These are phyloP conservation scores for Rhynchospora pubera DNA, from an alignment of 176 grass and related monocot species.

Conservation along the genomic window DNA sequence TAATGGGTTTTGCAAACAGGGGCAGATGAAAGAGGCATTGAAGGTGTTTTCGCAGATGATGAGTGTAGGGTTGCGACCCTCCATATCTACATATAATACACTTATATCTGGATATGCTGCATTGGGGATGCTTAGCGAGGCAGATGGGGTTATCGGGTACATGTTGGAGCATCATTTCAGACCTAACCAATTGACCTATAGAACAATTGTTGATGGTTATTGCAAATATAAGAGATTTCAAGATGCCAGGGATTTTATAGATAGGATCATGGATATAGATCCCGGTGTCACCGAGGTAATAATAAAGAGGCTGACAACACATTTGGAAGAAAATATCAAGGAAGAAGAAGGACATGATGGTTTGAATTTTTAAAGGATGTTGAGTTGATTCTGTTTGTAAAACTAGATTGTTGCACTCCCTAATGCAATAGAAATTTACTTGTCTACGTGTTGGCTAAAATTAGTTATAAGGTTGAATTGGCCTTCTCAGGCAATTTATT, in stretches of 20 bases:
- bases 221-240: conserved; percentile 48
- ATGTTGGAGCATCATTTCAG: conserved; percentile 69
- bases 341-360: neutral
- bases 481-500: too few relatives aligned
- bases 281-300: conserved; percentile 24
- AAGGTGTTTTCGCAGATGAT: conserved; percentile 80
- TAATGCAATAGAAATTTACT: too few relatives aligned
- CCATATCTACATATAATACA: conserved; percentile 66
- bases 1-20: conserved; percentile 92
- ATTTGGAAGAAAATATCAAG: conserved; percentile 18
- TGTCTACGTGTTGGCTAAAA: too few relatives aligned
- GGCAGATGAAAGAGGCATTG: conserved; percentile 68
- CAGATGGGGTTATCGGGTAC: conserved; percentile 63
- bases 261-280: conserved; percentile 41
- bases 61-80: conserved; percentile 49
- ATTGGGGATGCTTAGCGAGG: conserved; percentile 65
- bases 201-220: conserved; percentile 59
- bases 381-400: neutral
- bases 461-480: too few relatives aligned
- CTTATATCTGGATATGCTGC: conserved; percentile 59
- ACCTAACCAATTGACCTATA: conserved; percentile 73
- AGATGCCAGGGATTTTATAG: conserved; percentile 51
- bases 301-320: conserved; percentile 17
- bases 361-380: neutral
- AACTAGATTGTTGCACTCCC: too few relatives aligned